Conservation (phyloP, 148 eudicot genomes). For the Tetragonia tetragonoides region DNA sequence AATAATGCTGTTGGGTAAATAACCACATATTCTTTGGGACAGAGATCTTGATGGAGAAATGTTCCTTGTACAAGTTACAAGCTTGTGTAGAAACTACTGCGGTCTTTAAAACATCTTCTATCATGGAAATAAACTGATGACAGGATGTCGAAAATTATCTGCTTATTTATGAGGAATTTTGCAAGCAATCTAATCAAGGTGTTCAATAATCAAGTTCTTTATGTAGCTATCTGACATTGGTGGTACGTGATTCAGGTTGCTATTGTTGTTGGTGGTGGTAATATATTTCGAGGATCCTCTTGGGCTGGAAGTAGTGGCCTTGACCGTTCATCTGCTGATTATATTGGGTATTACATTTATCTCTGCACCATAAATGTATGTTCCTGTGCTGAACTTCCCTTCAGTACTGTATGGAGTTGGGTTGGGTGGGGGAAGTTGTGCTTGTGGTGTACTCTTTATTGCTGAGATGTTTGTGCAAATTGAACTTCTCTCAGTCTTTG, state of each 20-base stretch:
- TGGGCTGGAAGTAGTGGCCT: conserved; percentile 92
- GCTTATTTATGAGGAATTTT: background rate
- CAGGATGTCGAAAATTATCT: background rate
- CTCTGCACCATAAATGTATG: background rate
- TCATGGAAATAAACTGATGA: background rate
- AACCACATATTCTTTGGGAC: background rate
- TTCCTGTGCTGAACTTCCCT: background rate
- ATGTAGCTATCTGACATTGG: background rate
- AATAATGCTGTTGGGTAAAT: background rate
- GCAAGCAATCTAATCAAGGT: background rate
- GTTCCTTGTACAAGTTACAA: background rate
- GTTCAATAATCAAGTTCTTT: background rate
- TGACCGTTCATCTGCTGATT: conserved; percentile 94
- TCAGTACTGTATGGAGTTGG: background rate
- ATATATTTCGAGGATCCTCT: conserved; percentile 85
- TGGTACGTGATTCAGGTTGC: conserved; percentile 59
- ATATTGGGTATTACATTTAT: conserved; percentile 65
- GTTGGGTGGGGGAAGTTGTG: background rate
- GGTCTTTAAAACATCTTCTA: background rate
- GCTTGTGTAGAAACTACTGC: conserved; percentile 10
- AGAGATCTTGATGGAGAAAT: background rate
- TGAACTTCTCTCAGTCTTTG: too few relatives aligned
- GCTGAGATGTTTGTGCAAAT: background rate
- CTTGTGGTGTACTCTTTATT: background rate
- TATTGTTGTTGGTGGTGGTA: conserved; percentile 92